Conservation (phyloP, 2,329 filamentous ascomycete species). For the Conoideocrella luteorostrata region DNA sequence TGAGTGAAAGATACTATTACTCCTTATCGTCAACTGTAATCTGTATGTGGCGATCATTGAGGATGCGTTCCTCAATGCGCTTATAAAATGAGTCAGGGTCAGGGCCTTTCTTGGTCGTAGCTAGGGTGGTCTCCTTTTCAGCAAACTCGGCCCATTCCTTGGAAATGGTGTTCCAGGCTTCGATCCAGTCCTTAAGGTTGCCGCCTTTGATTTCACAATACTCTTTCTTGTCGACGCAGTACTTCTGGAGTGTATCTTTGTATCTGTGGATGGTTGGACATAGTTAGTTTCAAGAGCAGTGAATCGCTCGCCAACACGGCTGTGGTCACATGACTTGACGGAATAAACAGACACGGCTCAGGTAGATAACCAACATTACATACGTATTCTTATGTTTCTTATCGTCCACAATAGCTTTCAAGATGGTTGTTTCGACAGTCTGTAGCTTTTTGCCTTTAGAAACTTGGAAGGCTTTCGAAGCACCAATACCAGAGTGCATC, state of each 20-base stretch:
- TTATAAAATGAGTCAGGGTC: background rate
- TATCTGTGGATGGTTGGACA: background rate
- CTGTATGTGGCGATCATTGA: background rate
- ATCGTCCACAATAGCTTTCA: background rate
- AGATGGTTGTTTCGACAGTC: conserved; percentile 3
- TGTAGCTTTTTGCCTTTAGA: background rate
- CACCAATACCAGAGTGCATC: background rate
- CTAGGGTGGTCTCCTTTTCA: background rate
- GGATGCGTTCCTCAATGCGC: background rate
- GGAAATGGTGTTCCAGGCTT: background rate
- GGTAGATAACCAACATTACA: background rate
- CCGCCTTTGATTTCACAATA: background rate
- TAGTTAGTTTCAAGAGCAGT: background rate
- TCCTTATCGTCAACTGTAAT: background rate
- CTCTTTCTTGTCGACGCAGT: background rate
- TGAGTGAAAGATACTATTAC: too few species aligned
- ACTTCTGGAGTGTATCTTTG: conserved; percentile 1
- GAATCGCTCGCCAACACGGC: background rate
- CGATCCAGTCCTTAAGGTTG: background rate
- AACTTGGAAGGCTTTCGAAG: background rate
- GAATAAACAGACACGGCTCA: background rate
- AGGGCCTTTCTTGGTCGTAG: background rate
- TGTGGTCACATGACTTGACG: background rate
- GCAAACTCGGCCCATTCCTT: background rate
- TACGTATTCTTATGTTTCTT: background rate